Base-by-base conservation (phyloP, 1,284 basidiomycete species). In the Ganoderma leucocontextum region DNA sequence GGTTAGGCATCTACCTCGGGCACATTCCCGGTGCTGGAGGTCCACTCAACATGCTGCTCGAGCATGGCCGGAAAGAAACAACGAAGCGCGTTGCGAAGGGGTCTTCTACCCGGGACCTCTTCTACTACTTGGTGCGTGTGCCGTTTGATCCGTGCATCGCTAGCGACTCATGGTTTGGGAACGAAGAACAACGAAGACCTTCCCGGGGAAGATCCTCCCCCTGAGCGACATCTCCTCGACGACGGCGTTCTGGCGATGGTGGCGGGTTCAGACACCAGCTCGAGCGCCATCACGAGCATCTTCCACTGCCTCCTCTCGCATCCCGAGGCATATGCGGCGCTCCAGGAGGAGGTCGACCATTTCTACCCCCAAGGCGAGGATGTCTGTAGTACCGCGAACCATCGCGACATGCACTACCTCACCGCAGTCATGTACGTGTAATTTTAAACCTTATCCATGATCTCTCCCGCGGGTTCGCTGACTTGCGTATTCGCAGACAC, bases 401-500 rank as follows among this genome's bases (percentile, higher is more conserved):
- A 75, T 42, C 63, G 57, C 8, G 63, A 75, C 1, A 74, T 80
- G 73, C 64, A 66, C 1, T 80, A 71, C 69, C 68, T 81, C 13
- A 76, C 76, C 53, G 78, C 77, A 61, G 64, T 68, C 36, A 74
- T 78, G 77, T 79, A 53, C 63, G 74, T 74, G n/a, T 19, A n/a
- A n/a, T n/a, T n/a, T n/a, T n/a, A n/a, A n/a, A n/a, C n/a, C n/a
- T n/a, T n/a, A n/a, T n/a, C n/a, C n/a, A n/a, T n/a, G n/a, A n/a
- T n/a, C n/a, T n/a, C n/a, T n/a, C n/a, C n/a, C n/a, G n/a, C n/a
- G n/a, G 12, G 41, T 17, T 42, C 38, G 5, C 8, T 10, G 5
- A 41, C 33, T 62, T 2, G 36, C 17, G 41, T 1, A n/a, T 60
- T 65, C 71, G 36, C 74, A 91, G 89, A 68, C 87, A 89, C 53